phyloP scores from a whole-genome alignment of 305 asterid genomes.

The Fraxinus paxiana region DNA sequence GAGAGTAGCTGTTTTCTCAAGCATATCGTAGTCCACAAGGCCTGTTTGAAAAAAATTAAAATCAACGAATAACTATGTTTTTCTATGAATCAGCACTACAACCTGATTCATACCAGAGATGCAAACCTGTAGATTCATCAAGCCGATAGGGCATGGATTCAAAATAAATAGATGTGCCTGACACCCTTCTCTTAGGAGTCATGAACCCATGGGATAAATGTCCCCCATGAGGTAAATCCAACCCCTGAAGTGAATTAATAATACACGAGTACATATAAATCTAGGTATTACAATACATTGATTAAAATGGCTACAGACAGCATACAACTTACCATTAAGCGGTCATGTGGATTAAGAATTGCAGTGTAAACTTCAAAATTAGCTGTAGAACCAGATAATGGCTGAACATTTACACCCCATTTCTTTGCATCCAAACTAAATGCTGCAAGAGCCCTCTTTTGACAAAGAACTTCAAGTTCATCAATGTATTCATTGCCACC shows the following conservation, averaged over 20 bases:
- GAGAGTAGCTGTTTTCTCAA: constrained; percentile 73
- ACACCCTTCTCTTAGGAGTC: constrained; percentile 91
- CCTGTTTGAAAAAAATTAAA: constrained; percentile 40
- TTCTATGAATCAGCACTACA: not conserved
- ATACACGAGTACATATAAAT: constrained; percentile 4
- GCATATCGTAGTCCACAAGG: constrained; percentile 85
- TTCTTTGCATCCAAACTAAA: constrained; percentile 64
- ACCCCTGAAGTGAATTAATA: constrained; percentile 47
- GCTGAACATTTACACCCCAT: constrained; percentile 94
- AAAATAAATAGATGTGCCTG: constrained; percentile 88
- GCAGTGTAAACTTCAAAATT: constrained; percentile 82
- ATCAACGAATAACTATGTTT: constrained; percentile 8
- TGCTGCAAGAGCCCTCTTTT: constrained; percentile 83
- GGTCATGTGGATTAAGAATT: constrained; percentile 70
- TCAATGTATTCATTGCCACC: constrained; percentile 90
- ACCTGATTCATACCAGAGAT: not conserved
- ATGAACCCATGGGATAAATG: constrained; percentile 88
- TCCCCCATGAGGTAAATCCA: constrained; percentile 88
- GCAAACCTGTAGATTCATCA: constrained; percentile 77
- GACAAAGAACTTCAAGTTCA: constrained; percentile 85
- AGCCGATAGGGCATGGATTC: constrained; percentile 94
- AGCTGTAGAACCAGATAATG: constrained; percentile 83
- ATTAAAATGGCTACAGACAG: constrained; percentile 1
- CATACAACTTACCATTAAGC: constrained; percentile 58
- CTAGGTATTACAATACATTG: not conserved